phyloP scores from a whole-genome alignment of 345 rosid genomes.

The Raphanus raphanistrum region DNA sequence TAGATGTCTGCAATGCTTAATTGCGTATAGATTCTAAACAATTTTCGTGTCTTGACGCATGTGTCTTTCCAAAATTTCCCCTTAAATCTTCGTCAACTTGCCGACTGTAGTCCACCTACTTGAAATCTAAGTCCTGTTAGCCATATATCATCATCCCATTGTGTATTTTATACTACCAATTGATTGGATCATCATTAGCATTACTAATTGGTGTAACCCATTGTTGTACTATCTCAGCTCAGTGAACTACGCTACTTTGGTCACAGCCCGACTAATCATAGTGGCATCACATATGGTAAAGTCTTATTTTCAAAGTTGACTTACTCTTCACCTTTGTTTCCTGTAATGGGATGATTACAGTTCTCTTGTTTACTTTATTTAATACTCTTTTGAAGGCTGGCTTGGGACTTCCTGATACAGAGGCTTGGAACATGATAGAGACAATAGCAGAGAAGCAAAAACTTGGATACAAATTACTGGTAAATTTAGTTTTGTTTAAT shows the following conservation, averaged over 20 bases:
- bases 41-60: conserved; percentile 11
- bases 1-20: conserved; percentile 16
- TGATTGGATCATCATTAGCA: conserved; percentile 4
- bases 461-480: conserved; percentile 80
- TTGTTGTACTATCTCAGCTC: conserved; percentile 47
- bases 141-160: conserved; percentile 5
- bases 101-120: conserved; percentile 9
- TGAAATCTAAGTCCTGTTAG: neutral
- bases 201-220: conserved; percentile 14
- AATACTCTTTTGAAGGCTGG: conserved; percentile 56
- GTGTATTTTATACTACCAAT: neutral
- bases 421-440: conserved; percentile 93
- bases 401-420: conserved; percentile 87
- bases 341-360: conserved; percentile 11
- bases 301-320: conserved; percentile 23
- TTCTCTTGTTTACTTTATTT: conserved; percentile 11
- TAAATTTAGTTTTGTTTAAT: conserved; percentile 46
- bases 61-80: neutral
- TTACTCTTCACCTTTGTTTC: conserved; percentile 22
- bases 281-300: conserved; percentile 89
- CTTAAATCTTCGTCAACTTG: conserved; percentile 12
- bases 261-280: conserved; percentile 74
- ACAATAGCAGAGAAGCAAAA: conserved; percentile 88
- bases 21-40: conserved; percentile 15
- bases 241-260: conserved; percentile 81